These are phyloP conservation scores for Thuidium tamariscinum DNA, from an alignment of 225 moss, liverwort and hornwort genomes.

Conservation along the genomic window DNA sequence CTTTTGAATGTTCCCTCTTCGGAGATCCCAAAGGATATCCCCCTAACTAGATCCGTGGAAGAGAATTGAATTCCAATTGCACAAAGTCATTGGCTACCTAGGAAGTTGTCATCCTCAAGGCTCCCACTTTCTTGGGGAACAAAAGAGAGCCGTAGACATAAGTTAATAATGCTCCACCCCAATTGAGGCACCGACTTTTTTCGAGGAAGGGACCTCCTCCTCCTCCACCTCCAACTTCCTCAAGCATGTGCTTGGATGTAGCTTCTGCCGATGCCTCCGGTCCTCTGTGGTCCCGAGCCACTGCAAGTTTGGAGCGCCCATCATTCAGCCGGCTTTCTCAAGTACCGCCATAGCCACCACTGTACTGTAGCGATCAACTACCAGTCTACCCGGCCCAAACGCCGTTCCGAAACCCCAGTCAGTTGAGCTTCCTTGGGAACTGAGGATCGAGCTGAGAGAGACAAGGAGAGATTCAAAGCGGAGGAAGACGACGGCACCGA, in stretches of 20 bases:
- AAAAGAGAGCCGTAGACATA: too few species aligned
- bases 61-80: background rate
- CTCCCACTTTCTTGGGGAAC: background rate
- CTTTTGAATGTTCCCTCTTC: too few species aligned
- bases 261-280: background rate
- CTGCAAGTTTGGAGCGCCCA: background rate
- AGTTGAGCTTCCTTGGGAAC: background rate
- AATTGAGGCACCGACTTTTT: too few species aligned
- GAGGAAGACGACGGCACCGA: background rate
- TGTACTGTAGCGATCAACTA: background rate
- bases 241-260: background rate
- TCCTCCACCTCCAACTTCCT: too few species aligned
- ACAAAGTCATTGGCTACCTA: background rate
- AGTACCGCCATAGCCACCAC: background rate
- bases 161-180: too few species aligned
- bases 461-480: background rate
- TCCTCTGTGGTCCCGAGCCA: background rate
- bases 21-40: background rate
- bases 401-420: background rate
- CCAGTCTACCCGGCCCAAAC: background rate
- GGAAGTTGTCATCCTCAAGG: too few species aligned
- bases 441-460: too few species aligned
- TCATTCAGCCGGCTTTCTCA: background rate
- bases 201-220: too few species aligned
- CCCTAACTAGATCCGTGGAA: accelerated